Conservation (phyloP, 768 basidiomycete species). For the Leccinum broughii region DNA sequence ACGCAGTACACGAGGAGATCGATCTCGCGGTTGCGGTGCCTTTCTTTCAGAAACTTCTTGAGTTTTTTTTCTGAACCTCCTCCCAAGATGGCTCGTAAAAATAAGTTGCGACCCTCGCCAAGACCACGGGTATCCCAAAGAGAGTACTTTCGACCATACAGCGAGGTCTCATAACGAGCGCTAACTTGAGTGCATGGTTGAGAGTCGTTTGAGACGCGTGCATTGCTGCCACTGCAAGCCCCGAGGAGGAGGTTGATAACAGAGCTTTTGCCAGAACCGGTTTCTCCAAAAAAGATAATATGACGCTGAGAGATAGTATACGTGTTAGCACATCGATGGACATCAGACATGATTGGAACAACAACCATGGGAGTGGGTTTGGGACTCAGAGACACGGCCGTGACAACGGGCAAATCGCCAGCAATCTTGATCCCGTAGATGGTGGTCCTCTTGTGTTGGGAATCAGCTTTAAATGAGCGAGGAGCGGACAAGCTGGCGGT, state of each 20-base stretch:
- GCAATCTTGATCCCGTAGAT: background rate
- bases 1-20: slow-evolving; percentile 43
- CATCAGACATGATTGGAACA: background rate
- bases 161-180: slow-evolving; percentile 2
- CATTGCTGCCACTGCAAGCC: background rate
- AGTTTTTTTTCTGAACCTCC: slow-evolving; percentile 17
- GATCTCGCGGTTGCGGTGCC: slow-evolving; percentile 29
- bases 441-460: background rate
- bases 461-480: background rate
- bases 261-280: slow-evolving; percentile 30
- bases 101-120: slow-evolving; percentile 27
- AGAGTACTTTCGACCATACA: slow-evolving; percentile 4
- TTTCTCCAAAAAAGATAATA: slow-evolving; percentile 27
- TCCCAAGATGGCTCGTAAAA: slow-evolving; percentile 10
- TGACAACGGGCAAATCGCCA: background rate
- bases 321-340: background rate
- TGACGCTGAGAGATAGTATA: slow-evolving; percentile 7
- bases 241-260: slow-evolving; percentile 26
- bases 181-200: slow-evolving; percentile 17
- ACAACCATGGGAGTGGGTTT: background rate
- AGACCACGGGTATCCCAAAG: slow-evolving; percentile 43
- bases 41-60: slow-evolving; percentile 22
- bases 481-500: background rate
- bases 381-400: background rate
- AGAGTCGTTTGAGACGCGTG: slow-evolving; percentile 10